Base-by-base conservation (phyloP, 805 yeast genomes). In the Ogataea paradorogensis region DNA sequence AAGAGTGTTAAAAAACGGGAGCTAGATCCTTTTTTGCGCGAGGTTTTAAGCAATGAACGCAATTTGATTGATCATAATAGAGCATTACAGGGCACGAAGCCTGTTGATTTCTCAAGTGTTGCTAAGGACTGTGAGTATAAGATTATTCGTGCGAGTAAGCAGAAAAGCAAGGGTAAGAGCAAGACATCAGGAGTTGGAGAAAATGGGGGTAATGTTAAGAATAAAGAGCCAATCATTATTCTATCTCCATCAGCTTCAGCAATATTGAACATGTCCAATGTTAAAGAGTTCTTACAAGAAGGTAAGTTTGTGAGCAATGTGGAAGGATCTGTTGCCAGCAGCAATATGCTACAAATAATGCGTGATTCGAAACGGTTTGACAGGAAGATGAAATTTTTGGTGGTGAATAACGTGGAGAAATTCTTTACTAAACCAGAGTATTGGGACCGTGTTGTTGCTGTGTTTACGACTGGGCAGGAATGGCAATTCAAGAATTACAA, bases 361-460 rank as follows among this genome's bases (percentile, higher is more conserved):
- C 81, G 86, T 42, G 62, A 66, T 3, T 76, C 84, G 20, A 77
- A 77, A 35, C 65, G 67, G 35, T 67, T 87, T 25, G 78, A 84
- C 11, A 53, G 40, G 25, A 76, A 72, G 15, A 69, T 81, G 36
- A 74, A 78, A 31, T 83, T 86, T 53, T 71, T 89, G 51, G 84
- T 93, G 40, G 97, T 90, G 23, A 95, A 87, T 58, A 84, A 86
- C 41, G 88, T 89, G 5, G 95, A 89, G 38, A 76, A 81, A 64
- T 84, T 84, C 65, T 84, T 85, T 67, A 82, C 85, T 16, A 91
- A 90, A 59, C 95, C 96, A 3, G 98, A 93, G 61, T 88, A 93
- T 65, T 93, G 99, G 99, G 95, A 88, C 57, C 76, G 99, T 43
- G 97, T 93, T 1, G 86, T 91, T 34, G 97, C 95, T 0, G 85